phyloP scores from a whole-genome alignment of 2,329 filamentous ascomycete species.

The Botrytis hyacinthi region DNA sequence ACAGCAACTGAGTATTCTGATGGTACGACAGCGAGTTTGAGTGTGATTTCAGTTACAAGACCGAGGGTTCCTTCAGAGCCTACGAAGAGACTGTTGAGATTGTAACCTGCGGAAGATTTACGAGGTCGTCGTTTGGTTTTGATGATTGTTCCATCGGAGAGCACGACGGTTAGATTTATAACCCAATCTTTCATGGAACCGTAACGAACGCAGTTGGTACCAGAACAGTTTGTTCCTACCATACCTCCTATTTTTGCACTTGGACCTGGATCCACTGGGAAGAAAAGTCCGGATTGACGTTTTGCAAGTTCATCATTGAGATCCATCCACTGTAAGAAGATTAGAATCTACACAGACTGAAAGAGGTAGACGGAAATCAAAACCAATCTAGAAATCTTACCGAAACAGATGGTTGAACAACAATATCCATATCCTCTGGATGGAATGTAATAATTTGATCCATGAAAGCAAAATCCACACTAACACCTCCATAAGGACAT shows the following conservation, averaged over 20 bases:
- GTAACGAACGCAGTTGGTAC: slow-evolving; percentile 77
- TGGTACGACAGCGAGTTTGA: slow-evolving; percentile 76
- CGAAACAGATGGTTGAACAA: slow-evolving; percentile 84
- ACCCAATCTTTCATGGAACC: slow-evolving; percentile 90
- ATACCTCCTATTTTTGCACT: slow-evolving; percentile 78
- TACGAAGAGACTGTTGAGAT: slow-evolving; percentile 76
- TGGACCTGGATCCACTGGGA: slow-evolving; percentile 76
- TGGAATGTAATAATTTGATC: slow-evolving; percentile 76
- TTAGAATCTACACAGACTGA: not conserved
- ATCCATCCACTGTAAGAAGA: slow-evolving; percentile 66
- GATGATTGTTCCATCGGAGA: slow-evolving; percentile 75
- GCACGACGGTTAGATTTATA: slow-evolving; percentile 76
- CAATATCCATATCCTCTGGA: slow-evolving; percentile 86
- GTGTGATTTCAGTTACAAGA: slow-evolving; percentile 77
- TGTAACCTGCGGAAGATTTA: slow-evolving; percentile 81
- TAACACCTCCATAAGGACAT: slow-evolving; percentile 81
- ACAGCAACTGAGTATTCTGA: slow-evolving; percentile 76
- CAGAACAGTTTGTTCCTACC: slow-evolving; percentile 76
- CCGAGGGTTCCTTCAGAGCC: slow-evolving; percentile 81
- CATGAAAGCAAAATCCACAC: slow-evolving; percentile 88
- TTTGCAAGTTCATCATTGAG: slow-evolving; percentile 71
- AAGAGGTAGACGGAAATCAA: not conserved
- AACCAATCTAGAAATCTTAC: not conserved
- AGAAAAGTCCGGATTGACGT: slow-evolving; percentile 75
- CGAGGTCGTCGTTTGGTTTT: slow-evolving; percentile 75